These are phyloP conservation scores for Oryza meridionalis DNA, from an alignment of 176 grass and related monocot species.

Conservation along the genomic window DNA sequence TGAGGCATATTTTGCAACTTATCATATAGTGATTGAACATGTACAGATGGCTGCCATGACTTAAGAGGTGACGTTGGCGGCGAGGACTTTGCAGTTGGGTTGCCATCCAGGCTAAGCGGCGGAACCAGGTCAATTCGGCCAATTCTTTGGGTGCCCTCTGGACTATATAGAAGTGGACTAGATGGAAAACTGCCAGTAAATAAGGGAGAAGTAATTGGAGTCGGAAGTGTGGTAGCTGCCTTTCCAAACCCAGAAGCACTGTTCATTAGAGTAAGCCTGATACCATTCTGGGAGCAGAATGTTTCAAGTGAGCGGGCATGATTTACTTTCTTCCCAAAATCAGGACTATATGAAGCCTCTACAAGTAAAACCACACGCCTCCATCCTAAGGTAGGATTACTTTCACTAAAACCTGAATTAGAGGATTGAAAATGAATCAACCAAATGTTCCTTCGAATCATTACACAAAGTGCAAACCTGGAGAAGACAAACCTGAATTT, in stretches of 20 bases:
- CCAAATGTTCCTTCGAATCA: not conserved
- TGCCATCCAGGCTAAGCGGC: constrained; percentile 87
- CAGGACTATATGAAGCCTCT: constrained; percentile 76
- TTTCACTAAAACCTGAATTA: constrained; percentile 63
- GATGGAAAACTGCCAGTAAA: constrained; percentile 99
- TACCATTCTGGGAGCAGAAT: constrained; percentile 81
- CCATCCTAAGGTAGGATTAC: constrained; percentile 89
- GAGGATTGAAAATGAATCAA: constrained; percentile 30
- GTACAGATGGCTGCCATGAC: constrained; percentile 67
- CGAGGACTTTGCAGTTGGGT: constrained; percentile 58
- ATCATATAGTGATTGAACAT: constrained; percentile 74
- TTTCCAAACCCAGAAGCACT: constrained; percentile 74
- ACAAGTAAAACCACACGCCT: constrained; percentile 92
- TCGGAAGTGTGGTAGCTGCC: constrained; percentile 63
- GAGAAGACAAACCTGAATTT: constrained; percentile 66
- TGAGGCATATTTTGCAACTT: constrained; percentile 98
- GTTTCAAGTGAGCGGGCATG: constrained; percentile 83
- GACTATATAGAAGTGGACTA: constrained; percentile 92
- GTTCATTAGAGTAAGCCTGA: constrained; percentile 75
- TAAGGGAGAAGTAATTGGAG: constrained; percentile 86
- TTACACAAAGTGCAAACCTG: constrained; percentile 7
- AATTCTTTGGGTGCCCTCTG: constrained; percentile 78
- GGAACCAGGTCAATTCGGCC: constrained; percentile 88
- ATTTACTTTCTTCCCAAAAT: constrained; percentile 72
- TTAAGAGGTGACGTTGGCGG: constrained; percentile 77